Evolutionary conservation across 345 rosid species (phyloP).

Genomic region (Geranium brycei): DNA sequence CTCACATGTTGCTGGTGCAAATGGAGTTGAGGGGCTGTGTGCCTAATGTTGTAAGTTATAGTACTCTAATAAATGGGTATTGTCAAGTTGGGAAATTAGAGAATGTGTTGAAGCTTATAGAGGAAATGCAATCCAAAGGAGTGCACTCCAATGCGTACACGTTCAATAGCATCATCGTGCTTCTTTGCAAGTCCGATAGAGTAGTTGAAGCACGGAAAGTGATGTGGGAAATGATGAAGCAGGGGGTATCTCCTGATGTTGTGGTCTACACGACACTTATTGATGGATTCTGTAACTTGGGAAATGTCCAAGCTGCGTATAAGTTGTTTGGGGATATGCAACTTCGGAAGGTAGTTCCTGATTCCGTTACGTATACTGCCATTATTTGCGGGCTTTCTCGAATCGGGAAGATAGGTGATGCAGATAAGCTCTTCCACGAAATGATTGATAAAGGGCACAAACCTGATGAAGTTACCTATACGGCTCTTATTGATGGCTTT

Average conservation of each 20-base stretch:
- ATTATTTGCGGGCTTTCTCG: slow-evolving; percentile 61
- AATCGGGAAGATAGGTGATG: slow-evolving; percentile 52
- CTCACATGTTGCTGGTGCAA: slow-evolving; percentile 49
- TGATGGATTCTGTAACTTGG: slow-evolving; percentile 59
- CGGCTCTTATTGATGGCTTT: slow-evolving; percentile 74
- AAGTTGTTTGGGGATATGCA: slow-evolving; percentile 53
- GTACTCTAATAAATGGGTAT: slow-evolving; percentile 70
- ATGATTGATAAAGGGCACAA: slow-evolving; percentile 44
- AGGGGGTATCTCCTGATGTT: slow-evolving; percentile 44
- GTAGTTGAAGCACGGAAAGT: slow-evolving; percentile 47
- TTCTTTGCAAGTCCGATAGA: slow-evolving; percentile 44
- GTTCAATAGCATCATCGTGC: slow-evolving; percentile 52
- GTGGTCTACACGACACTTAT: slow-evolving; percentile 73
- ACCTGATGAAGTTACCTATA: slow-evolving; percentile 68
- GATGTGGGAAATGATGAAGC: slow-evolving; percentile 49
- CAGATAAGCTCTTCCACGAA: slow-evolving; percentile 46
- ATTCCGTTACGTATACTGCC: slow-evolving; percentile 61
- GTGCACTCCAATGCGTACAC: slow-evolving; percentile 62
- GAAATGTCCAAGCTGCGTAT: slow-evolving; percentile 41
- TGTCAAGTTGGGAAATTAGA: slow-evolving; percentile 40
- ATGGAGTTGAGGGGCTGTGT: slow-evolving; percentile 58
- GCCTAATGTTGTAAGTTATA: slow-evolving; percentile 83
- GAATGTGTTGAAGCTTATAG: slow-evolving; percentile 41
- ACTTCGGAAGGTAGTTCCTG: slow-evolving; percentile 32
- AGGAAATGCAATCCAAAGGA: slow-evolving; percentile 52